Evolutionary conservation across 148 eudicot genomes (phyloP), one percentile per base, ranked within the genome.

Genomic region (Talinum fruticosum): DNA sequence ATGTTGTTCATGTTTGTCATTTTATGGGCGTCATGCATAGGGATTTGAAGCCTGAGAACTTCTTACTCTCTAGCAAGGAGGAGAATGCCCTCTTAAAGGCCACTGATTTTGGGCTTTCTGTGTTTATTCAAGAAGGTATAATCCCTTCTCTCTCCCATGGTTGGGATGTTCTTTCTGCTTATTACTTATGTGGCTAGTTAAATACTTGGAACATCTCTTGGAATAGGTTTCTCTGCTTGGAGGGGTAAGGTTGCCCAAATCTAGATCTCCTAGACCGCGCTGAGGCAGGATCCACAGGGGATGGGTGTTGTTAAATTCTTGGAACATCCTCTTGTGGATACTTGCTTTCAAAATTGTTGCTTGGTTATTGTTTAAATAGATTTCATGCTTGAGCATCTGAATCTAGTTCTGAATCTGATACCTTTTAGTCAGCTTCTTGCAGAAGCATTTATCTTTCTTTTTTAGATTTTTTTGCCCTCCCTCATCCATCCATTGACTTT

Each of bases 11-110:
- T 75, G 87, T 90, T 18, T 92, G 97, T 78, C 94, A 92, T 76
- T 92, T 89, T 71, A 92, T 92, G 97, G 97, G 97, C 15, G 94
- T 92, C 66, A 86, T 92, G 97, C 97, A 92, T 67, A 75, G 97
- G 36, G 97, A 92, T 79, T 80, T 92, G 81, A 92, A 92, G 82
- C 97, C 97, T 19, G 95, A 92, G 86, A 92, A 92, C 81, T 92
- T 92, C 86, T 84, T 92, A 83, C 81, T 92, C 21, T 80, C 94
- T 35, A 92, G 86, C 51, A 89, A 84, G 82, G 88, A 83, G 73
- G 88, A 88, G 29, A 75, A 76, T 73, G 89, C 97, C 72, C 76
- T 83, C n/a, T 70, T 92, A 72, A 90, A 92, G 79, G 91, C 91
- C 19, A 90, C 94, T 45, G 97, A 92, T 86, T 92, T 92, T 65